Base-by-base conservation (phyloP, 2,329 filamentous ascomycete genomes). In the Myriangium duriaei region DNA sequence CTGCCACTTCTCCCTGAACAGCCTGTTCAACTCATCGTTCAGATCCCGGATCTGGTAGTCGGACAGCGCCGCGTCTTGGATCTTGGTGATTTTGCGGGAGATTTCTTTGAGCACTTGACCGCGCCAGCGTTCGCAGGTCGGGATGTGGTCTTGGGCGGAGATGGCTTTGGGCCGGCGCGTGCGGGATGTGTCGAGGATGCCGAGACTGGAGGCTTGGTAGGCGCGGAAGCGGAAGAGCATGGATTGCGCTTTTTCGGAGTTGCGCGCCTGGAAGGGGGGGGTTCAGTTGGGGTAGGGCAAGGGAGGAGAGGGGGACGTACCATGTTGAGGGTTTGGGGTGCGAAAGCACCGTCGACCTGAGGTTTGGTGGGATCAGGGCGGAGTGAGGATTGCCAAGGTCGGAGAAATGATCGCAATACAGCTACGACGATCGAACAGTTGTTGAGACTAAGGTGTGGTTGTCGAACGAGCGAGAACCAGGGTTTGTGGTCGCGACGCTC, bases 191-290 rank as follows among this genome's bases (percentile, higher is more conserved):
- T 96, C 88, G 63, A 98, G 83, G 61, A 96, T 95, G 55, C 88
- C 88, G 33, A 95, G 74, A 64, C 95, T 87, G 47, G 86, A 85
- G 48, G 88, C 88, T 74, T 96, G 91, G 52, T 88, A 83, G 56
- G 93, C 91, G 60, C 91, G 85, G 71, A 98, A 98, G 71, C 91
- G 88, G 69, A 95, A 98, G 62, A 98, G 88, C 88, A 98, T 98
- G 33, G 87, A 95, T 69, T 98, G 91, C 54, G 91, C 88, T 63
- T 96, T 98, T 72, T 96, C 88, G 32, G 84, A 88, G 63, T 96
- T 95, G 57, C 88, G 88, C 56, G 88, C 87, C 88, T 86, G 50
- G 14, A 19, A 13, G n/a, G 26, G 3, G 15, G n/a, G 32, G 28
- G 33, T 18, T 15, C 19, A 12, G 14, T 14, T 56, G 55, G 30